These are phyloP conservation scores for Annona squamosa DNA, from an alignment of 164 flowering plant genomes.

Conservation along the genomic window DNA sequence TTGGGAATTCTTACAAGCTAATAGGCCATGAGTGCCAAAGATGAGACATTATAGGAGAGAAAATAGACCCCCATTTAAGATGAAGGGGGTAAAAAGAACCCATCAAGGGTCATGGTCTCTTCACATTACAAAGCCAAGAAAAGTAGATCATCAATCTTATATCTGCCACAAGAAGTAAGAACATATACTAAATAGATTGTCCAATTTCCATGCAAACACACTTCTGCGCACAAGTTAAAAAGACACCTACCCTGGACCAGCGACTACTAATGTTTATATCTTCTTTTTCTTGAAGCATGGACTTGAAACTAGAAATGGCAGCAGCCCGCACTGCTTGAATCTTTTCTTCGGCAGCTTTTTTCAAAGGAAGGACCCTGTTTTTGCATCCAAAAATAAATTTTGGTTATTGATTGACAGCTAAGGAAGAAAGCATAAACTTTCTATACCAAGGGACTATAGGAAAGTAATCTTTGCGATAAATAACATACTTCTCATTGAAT, in stretches of 20 bases:
- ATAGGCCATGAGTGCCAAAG: not conserved
- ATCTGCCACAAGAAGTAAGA: not conserved
- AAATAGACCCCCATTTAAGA: too few species aligned
- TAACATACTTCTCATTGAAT: conserved; percentile 74
- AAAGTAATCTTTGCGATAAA: not conserved
- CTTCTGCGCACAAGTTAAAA: not conserved
- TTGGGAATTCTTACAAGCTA: too few species aligned
- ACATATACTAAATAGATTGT: not conserved
- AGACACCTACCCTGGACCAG: conserved; percentile 78
- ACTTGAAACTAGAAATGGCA: conserved; percentile 63
- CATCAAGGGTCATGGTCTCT: not conserved
- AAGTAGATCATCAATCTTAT: too few species aligned
- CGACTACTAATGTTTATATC: conserved; percentile 62
- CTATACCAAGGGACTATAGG: not conserved
- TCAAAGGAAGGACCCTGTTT: conserved; percentile 68
- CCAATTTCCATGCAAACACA: not conserved
- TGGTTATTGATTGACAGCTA: not conserved
- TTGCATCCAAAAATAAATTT: conserved; percentile 5
- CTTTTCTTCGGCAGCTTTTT: conserved; percentile 71
- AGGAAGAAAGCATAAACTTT: not conserved
- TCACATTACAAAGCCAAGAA: not conserved
- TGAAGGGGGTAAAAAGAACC: too few species aligned
- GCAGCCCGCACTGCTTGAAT: conserved; percentile 67
- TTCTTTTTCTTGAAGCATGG: conserved; percentile 75
- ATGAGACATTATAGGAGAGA: not conserved